These are phyloP conservation scores for Sisymbrium irio DNA, from an alignment of 345 rosid species.

Conservation along the genomic window DNA sequence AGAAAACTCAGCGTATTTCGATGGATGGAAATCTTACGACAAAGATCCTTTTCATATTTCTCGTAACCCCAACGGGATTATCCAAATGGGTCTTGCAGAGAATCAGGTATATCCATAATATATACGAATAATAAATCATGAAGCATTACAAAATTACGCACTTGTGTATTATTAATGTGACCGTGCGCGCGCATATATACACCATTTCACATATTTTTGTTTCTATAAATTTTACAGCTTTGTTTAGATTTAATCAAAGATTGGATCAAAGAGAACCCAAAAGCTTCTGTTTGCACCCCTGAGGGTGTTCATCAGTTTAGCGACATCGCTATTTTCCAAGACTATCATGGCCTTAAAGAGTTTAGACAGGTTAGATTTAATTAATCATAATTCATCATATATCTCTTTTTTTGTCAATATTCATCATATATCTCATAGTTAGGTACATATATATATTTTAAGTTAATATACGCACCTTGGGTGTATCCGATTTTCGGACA, in stretches of 20 bases:
- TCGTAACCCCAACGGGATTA: slow-evolving; percentile 59
- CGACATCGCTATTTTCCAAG: slow-evolving; percentile 75
- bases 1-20: slow-evolving; percentile 72
- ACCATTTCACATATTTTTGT: not conserved
- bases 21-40: slow-evolving; percentile 90
- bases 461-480: not conserved
- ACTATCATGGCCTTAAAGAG: slow-evolving; percentile 71
- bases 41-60: slow-evolving; percentile 57
- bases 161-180: not conserved
- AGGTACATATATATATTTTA: not conserved
- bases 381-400: not conserved
- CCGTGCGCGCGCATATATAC: not conserved
- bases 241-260: slow-evolving; percentile 54
- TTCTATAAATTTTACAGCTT: slow-evolving; percentile 43
- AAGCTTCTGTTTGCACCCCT: slow-evolving; percentile 69
- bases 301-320: slow-evolving; percentile 59
- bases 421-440: not conserved
- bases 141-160: not conserved
- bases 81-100: slow-evolving; percentile 92
- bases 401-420: too few species aligned
- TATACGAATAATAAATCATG: not conserved
- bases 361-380: slow-evolving; percentile 54
- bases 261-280: slow-evolving; percentile 66
- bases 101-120: slow-evolving; percentile 53
- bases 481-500: not conserved